Conservation (phyloP, 2,329 filamentous ascomycete genomes). For the Botrytis porri region DNA sequence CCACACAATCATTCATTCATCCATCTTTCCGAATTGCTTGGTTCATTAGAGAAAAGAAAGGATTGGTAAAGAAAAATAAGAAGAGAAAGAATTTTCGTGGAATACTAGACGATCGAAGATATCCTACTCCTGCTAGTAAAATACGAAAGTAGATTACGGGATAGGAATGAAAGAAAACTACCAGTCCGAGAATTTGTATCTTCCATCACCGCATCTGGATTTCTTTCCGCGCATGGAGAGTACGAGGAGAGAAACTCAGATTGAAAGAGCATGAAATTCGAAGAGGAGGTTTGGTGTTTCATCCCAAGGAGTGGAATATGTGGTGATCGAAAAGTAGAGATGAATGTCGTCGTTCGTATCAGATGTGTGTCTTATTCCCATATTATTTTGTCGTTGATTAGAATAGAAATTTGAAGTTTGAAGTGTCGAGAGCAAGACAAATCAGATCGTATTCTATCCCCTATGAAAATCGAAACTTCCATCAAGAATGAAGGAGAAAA, state of each 20-base stretch:
- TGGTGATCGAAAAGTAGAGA: not conserved
- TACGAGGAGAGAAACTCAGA: not conserved
- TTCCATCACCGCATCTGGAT: not conserved
- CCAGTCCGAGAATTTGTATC: not conserved
- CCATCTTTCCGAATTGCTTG: not conserved
- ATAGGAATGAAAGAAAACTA: not conserved
- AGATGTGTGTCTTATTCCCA: not conserved
- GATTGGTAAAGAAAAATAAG: not conserved
- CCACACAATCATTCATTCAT: not conserved
- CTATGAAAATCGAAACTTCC: not conserved
- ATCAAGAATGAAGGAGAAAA: not conserved
- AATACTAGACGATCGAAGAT: not conserved
- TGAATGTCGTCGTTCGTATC: not conserved
- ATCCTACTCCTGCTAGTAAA: not conserved
- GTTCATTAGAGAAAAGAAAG: not conserved
- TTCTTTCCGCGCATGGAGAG: not conserved
- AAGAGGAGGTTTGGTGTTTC: not conserved
- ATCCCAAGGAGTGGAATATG: not conserved
- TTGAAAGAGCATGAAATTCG: not conserved
- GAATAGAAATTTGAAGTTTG: not conserved
- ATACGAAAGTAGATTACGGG: not conserved
- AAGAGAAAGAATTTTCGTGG: not conserved
- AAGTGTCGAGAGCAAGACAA: not conserved
- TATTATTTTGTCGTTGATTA: not conserved
- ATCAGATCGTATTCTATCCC: not conserved